These are phyloP conservation scores for Elsinoe arachidis DNA, from an alignment of 2,329 filamentous ascomycete genomes.

Conservation along the genomic window DNA sequence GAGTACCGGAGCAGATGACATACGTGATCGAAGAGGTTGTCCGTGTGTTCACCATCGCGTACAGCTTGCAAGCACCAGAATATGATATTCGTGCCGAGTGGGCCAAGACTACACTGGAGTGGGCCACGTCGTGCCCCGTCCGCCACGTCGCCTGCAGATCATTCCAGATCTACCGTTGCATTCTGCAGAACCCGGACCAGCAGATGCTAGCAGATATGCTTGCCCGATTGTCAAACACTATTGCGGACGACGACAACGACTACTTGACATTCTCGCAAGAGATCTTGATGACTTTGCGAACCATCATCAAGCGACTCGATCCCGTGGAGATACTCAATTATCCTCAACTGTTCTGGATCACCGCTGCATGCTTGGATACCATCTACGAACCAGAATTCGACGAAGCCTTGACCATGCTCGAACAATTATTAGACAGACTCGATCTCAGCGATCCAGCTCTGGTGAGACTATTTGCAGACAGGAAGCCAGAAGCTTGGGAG, in stretches of 20 bases:
- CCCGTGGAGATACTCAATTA: conserved; percentile 75
- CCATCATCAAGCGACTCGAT: conserved; percentile 78
- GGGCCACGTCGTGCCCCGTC: conserved; percentile 95
- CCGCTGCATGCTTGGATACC: conserved; percentile 88
- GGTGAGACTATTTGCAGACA: conserved; percentile 63
- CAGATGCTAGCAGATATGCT: conserved; percentile 97
- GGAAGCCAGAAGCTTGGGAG: conserved; percentile 79
- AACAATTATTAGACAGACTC: conserved; percentile 74
- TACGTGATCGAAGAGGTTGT: conserved; percentile 74
- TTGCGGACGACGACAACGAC: conserved; percentile 85
- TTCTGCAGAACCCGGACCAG: conserved; percentile 82
- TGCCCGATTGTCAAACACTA: conserved; percentile 86
- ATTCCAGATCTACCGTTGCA: conserved; percentile 93
- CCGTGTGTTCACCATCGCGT: conserved; percentile 73
- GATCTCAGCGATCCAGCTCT: conserved; percentile 66
- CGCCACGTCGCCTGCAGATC: conserved; percentile 91
- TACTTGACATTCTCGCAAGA: conserved; percentile 98
- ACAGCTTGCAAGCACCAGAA: conserved; percentile 41
- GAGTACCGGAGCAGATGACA: conserved; percentile 81
- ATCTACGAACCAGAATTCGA: conserved; percentile 94
- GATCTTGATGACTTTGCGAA: conserved; percentile 86
- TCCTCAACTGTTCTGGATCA: conserved; percentile 96
- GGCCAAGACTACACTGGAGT: conserved; percentile 81
- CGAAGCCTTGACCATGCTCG: conserved; percentile 84
- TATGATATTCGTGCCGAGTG: conserved; percentile 75